Percentiles rank a stretch among this genome's conserved stretches.
These are phyloP conservation scores for Nannizzia gypsea DNA, from an alignment of 2,329 filamentous ascomycete species.

Conservation along the genomic window DNA sequence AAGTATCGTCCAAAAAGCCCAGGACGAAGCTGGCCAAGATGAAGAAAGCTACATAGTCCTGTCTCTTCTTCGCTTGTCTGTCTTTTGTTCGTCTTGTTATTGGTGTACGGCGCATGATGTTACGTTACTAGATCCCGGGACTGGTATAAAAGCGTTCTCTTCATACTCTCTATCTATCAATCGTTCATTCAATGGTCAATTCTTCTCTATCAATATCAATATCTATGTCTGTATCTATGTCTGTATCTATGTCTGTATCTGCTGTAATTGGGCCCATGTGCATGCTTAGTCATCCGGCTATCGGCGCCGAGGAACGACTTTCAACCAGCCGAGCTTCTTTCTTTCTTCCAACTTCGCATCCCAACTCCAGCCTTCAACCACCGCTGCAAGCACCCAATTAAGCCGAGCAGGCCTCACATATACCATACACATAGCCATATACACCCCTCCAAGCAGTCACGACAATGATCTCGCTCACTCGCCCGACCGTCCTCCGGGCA, in stretches of 20 bases:
- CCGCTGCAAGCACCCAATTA: background rate
- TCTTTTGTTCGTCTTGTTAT: background rate
- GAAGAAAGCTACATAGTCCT: background rate
- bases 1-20: background rate
- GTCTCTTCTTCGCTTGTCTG: background rate
- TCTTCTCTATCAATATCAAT: background rate
- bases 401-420: background rate
- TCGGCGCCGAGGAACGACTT: background rate
- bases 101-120: background rate
- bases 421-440: background rate
- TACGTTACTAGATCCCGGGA: background rate
- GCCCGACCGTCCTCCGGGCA: conserved; percentile 32
- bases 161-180: background rate
- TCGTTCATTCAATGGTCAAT: background rate
- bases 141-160: background rate
- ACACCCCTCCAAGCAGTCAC: background rate
- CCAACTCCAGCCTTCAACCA: background rate
- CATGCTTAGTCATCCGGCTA: conserved; percentile 1
- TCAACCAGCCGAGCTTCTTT: background rate
- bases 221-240: background rate
- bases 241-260: background rate
- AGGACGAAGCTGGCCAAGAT: background rate
- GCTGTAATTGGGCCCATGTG: too few species aligned
- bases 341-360: background rate
- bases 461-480: conserved; percentile 20